Evolutionary conservation across 768 basidiomycete genomes (phyloP).

Genomic region (Collybia mongolica): DNA sequence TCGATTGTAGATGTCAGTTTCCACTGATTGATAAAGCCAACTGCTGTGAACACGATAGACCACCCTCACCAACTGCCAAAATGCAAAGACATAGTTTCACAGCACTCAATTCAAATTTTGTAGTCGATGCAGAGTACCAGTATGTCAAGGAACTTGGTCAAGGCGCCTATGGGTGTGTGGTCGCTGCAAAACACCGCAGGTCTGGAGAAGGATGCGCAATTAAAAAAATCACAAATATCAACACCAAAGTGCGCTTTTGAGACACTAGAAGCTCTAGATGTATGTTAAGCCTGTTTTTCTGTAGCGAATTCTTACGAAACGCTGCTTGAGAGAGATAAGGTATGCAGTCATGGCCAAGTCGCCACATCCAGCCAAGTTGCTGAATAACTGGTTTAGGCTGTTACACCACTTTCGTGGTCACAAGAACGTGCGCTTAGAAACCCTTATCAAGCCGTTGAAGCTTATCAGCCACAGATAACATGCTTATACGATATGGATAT

Average conservation of each 20-base stretch:
- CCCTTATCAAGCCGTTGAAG: conserved; percentile 1
- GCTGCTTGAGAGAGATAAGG: conserved; percentile 95
- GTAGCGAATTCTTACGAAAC: conserved; percentile 92
- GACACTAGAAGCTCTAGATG: neutral
- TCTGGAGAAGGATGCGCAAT: conserved; percentile 91
- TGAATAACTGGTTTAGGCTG: conserved; percentile 45
- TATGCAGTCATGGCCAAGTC: conserved; percentile 27
- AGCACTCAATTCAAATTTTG: conserved; percentile 81
- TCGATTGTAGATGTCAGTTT: neutral
- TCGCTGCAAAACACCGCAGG: conserved; percentile 78
- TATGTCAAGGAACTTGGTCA: conserved; percentile 98
- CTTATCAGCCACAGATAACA: conserved; percentile 64
- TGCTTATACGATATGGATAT: conserved; percentile 99
- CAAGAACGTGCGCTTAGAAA: conserved; percentile 75
- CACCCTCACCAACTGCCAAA: conserved; percentile 4
- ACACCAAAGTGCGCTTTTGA: conserved; percentile 62
- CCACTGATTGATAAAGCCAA: conserved; percentile 7
- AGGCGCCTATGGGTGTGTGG: conserved; percentile 92
- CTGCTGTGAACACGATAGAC: neutral
- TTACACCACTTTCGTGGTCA: conserved; percentile 98
- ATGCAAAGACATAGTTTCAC: conserved; percentile 81
- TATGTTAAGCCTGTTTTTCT: conserved; percentile 13
- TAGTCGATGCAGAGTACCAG: conserved; percentile 87
- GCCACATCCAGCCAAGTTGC: no score
- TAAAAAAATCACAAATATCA: conserved; percentile 95